Conservation (phyloP, 805 yeast genomes). For the Phaffomyces thermotolerans region DNA sequence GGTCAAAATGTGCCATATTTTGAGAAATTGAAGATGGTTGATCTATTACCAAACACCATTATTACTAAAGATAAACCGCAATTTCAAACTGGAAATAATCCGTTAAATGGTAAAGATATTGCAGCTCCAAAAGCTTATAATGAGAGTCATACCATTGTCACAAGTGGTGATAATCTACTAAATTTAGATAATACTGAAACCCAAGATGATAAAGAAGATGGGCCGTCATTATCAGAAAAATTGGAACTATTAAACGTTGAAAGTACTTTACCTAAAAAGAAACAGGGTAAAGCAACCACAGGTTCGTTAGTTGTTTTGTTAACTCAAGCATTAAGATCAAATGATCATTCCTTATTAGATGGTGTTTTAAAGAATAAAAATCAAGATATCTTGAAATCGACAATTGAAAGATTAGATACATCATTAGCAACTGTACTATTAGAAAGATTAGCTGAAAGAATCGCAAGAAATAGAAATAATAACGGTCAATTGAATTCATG, state of each 20-base stretch:
- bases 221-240: constrained; percentile 50
- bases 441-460: constrained; percentile 50
- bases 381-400: constrained; percentile 43
- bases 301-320: constrained; percentile 82
- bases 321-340: constrained; percentile 80
- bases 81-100: constrained; percentile 33
- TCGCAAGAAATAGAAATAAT: constrained; percentile 51
- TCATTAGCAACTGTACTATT: constrained; percentile 47
- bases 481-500: constrained; percentile 52
- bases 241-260: constrained; percentile 30
- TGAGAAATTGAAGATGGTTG: constrained; percentile 44
- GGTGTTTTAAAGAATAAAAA: constrained; percentile 58
- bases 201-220: constrained; percentile 36
- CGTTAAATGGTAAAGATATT: constrained; percentile 35
- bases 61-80: constrained; percentile 34
- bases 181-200: constrained; percentile 39
- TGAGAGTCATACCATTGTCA: constrained; percentile 53
- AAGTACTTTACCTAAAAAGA: constrained; percentile 23
- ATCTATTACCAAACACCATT: constrained; percentile 21
- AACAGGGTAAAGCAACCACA: constrained; percentile 47
- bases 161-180: constrained; percentile 56
- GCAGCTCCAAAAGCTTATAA: constrained; percentile 50
- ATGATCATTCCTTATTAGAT: constrained; percentile 81
- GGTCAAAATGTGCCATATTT: constrained; percentile 50
- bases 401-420: constrained; percentile 51